Conservation (phyloP, 805 yeast species). For the Ogataea nakhonphanomensis region DNA sequence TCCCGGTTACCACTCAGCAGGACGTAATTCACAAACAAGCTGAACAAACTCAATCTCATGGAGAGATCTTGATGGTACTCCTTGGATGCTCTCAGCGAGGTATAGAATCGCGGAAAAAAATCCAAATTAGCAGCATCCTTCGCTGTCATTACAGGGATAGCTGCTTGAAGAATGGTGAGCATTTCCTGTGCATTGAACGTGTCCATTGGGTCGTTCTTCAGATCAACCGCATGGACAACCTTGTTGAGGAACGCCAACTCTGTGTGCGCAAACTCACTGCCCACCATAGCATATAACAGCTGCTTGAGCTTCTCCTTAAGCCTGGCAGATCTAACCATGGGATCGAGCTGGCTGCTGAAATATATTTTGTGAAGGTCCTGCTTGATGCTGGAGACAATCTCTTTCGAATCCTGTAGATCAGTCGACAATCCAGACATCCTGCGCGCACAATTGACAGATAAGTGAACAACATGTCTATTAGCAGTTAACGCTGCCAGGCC, state of each 20-base stretch:
- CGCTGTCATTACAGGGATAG: slow-evolving; percentile 27
- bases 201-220: slow-evolving; percentile 24
- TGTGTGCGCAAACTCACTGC: slow-evolving; percentile 21
- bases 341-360: slow-evolving; percentile 23
- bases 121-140: slow-evolving; percentile 28
- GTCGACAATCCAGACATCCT: slow-evolving; percentile 9
- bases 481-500: too few relatives aligned
- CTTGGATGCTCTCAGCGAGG: slow-evolving; percentile 25
- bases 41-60: slow-evolving; percentile 31
- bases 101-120: slow-evolving; percentile 35
- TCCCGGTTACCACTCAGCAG: slow-evolving; percentile 29
- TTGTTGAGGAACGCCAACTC: slow-evolving; percentile 30
- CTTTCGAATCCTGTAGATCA: slow-evolving; percentile 16
- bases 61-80: slow-evolving; percentile 19
- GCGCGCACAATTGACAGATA: not conserved
- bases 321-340: slow-evolving; percentile 26
- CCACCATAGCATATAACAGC: slow-evolving; percentile 19
- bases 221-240: slow-evolving; percentile 30
- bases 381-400: slow-evolving; percentile 11
- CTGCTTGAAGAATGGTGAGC: slow-evolving; percentile 22
- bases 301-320: slow-evolving; percentile 21
- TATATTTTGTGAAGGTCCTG: slow-evolving; percentile 26
- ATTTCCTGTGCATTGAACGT: slow-evolving; percentile 23
- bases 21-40: slow-evolving; percentile 32
- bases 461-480: too few relatives aligned